Evolutionary conservation across 116 monocot species (phyloP).

Genomic region (Dioscorea cayenensis): DNA sequence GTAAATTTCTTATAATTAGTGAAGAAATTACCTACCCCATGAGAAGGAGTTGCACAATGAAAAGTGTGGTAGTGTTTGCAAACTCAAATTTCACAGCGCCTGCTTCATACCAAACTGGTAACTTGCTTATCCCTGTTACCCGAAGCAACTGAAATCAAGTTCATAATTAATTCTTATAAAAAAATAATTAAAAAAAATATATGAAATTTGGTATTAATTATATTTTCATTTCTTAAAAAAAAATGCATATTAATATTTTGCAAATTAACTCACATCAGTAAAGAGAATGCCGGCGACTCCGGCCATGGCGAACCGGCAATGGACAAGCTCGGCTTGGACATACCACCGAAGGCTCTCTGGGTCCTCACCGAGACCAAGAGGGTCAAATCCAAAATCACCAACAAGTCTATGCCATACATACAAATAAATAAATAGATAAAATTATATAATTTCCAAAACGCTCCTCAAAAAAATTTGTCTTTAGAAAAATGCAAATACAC

Average conservation of each 20-base stretch:
- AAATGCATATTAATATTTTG: no score
- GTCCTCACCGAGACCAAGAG: conserved; percentile 62
- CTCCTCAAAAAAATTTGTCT: no score
- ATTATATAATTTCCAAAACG: no score
- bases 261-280: conserved; percentile 50
- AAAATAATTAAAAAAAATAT: not conserved
- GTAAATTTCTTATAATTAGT: no score
- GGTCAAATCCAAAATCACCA: conserved; percentile 83
- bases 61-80: conserved; percentile 62
- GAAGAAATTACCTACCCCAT: conserved; percentile 57
- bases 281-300: conserved; percentile 75
- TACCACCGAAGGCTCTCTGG: conserved; percentile 64
- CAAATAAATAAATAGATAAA: not conserved
- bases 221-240: no score
- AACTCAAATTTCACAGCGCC: conserved; percentile 66
- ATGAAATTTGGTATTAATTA: no score
- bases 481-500: no score
- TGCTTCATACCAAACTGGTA: conserved; percentile 89
- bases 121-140: conserved; percentile 50
- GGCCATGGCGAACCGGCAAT: conserved; percentile 82
- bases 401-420: conserved; percentile 25
- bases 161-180: not conserved
- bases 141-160: conserved; percentile 55
- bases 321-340: conserved; percentile 85
- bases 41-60: conserved; percentile 69